Evolutionary conservation across 345 rosid genomes (phyloP).

Genomic region (Triadica sebifera): DNA sequence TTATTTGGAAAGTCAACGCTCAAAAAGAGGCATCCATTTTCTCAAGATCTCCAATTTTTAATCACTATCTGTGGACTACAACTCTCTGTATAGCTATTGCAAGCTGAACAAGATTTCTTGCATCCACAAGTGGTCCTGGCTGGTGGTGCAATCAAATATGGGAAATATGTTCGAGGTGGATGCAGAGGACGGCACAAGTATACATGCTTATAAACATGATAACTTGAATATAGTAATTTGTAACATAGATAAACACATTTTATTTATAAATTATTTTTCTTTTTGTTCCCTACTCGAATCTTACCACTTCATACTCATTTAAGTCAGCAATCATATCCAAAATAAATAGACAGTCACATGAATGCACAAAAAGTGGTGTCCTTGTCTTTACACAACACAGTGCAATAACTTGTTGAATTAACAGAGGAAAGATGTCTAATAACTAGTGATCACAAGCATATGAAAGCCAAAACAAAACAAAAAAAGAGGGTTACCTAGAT

Average conservation of each 20-base stretch:
- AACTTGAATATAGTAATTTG: background rate
- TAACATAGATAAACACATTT: constrained; percentile 7
- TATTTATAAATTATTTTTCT: background rate
- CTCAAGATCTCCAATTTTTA: constrained; percentile 59
- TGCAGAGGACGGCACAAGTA: constrained; percentile 54
- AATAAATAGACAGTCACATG: background rate
- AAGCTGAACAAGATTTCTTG: constrained; percentile 74
- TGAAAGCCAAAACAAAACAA: background rate
- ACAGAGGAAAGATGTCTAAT: background rate
- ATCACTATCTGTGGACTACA: constrained; percentile 35
- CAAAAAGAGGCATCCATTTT: constrained; percentile 63
- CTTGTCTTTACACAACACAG: background rate
- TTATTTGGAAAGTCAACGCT: constrained; percentile 76
- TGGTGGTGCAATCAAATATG: constrained; percentile 79
- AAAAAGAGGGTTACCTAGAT: constrained; percentile 56
- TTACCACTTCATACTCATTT: background rate
- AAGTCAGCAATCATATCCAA: background rate
- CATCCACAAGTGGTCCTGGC: constrained; percentile 68
- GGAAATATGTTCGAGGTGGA: constrained; percentile 86
- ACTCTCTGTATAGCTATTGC: constrained; percentile 38
- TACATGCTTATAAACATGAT: constrained; percentile 17
- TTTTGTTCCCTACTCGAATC: background rate
- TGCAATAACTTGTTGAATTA: background rate
- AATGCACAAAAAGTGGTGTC: background rate
- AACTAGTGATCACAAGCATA: constrained; percentile 1